phyloP scores from a whole-genome alignment of 2,329 filamentous ascomycete genomes.

The Aspergillus terreus region DNA sequence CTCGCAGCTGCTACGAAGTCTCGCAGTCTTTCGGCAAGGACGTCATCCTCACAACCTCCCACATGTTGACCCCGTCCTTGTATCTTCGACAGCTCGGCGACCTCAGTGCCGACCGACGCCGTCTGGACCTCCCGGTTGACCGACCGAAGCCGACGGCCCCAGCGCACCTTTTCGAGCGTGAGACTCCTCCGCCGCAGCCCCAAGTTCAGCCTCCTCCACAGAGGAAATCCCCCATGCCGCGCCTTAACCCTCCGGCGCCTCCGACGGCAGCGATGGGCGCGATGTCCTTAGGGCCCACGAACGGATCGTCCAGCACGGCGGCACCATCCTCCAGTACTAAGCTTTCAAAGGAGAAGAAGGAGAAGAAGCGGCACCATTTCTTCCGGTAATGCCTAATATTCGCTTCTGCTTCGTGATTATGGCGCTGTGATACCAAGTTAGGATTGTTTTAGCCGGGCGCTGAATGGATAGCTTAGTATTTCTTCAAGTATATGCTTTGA shows the following conservation, averaged over 20 bases:
- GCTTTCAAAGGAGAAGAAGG: constrained; percentile 41
- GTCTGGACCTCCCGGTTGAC: constrained; percentile 77
- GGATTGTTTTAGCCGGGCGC: constrained; percentile 11
- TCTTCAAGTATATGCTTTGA: constrained; percentile 5
- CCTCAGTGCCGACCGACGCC: constrained; percentile 68
- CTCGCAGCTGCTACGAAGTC: constrained; percentile 83
- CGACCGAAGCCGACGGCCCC: constrained; percentile 77
- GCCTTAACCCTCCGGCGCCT: constrained; percentile 25
- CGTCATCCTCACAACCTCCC: constrained; percentile 81
- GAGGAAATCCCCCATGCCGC: constrained; percentile 11
- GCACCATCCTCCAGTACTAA: constrained; percentile 18
- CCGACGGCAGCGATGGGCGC: constrained; percentile 32
- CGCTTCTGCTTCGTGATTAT: constrained; percentile 13
- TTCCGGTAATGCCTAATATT: constrained; percentile 37
- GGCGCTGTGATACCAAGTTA: constrained; percentile 34
- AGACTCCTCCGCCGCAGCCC: constrained; percentile 52
- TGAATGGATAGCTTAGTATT: background rate
- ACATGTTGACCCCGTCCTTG: constrained; percentile 83
- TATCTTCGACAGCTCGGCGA: constrained; percentile 82
- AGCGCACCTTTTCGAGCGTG: constrained; percentile 77
- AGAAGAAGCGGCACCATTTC: constrained; percentile 57
- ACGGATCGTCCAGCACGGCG: constrained; percentile 4
- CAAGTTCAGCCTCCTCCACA: constrained; percentile 21
- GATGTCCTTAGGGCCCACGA: constrained; percentile 31
- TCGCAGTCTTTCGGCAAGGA: constrained; percentile 70